phyloP scores from a whole-genome alignment of 2,329 filamentous ascomycete species.

The Biscogniauxia mediterranea region DNA sequence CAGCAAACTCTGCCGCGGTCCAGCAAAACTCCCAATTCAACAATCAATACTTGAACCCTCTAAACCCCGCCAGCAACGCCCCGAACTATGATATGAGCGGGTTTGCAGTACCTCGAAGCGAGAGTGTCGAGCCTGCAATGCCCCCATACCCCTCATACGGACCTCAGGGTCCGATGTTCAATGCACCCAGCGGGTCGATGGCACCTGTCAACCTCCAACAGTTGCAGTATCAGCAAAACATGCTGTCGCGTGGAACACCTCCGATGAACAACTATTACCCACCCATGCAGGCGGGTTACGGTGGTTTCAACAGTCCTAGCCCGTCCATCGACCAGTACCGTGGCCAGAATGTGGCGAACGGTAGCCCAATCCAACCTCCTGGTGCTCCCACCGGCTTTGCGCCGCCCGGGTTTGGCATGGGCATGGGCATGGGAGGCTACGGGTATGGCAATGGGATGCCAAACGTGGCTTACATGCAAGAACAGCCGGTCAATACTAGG shows the following conservation, averaged over 20 bases:
- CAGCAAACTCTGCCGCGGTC: slow-evolving; percentile 30
- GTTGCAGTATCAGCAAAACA: slow-evolving; percentile 58
- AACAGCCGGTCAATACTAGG: slow-evolving; percentile 55
- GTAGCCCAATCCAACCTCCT: slow-evolving; percentile 49
- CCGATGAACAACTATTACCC: slow-evolving; percentile 58
- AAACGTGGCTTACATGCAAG: slow-evolving; percentile 53
- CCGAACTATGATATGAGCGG: slow-evolving; percentile 49
- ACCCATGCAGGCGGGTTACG: slow-evolving; percentile 54
- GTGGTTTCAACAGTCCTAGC: slow-evolving; percentile 48
- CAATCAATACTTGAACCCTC: slow-evolving; percentile 53
- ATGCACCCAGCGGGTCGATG: slow-evolving; percentile 44
- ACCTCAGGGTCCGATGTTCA: slow-evolving; percentile 53
- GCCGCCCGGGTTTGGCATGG: slow-evolving; percentile 34
- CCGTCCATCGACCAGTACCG: slow-evolving; percentile 57
- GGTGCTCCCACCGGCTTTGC: slow-evolving; percentile 33
- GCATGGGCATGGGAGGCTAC: slow-evolving; percentile 33
- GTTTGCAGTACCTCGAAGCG: slow-evolving; percentile 51
- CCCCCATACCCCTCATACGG: slow-evolving; percentile 51
- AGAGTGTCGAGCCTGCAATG: slow-evolving; percentile 50
- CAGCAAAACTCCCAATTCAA: slow-evolving; percentile 40
- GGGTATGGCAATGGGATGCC: slow-evolving; percentile 46
- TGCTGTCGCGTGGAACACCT: slow-evolving; percentile 53
- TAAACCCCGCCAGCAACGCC: slow-evolving; percentile 41
- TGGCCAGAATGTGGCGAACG: slow-evolving; percentile 49
- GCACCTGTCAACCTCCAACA: slow-evolving; percentile 51